Conservation (phyloP, 2,329 filamentous ascomycete genomes). For the Cordyceps cateniannulata region DNA sequence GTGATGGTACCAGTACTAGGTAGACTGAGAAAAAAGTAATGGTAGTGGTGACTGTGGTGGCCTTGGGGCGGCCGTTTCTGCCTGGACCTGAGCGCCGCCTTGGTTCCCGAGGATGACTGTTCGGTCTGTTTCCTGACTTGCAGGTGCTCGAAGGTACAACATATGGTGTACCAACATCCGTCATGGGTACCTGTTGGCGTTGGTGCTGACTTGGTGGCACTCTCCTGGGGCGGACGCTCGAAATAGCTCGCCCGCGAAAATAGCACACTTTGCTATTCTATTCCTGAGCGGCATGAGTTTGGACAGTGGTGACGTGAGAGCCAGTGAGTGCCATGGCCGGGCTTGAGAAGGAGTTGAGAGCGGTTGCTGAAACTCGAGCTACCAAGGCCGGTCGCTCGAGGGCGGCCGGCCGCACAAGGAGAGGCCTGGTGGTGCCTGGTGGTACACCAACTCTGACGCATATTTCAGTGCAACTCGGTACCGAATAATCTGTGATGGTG, state of each 20-base stretch:
- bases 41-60: neutral
- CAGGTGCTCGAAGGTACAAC: neutral
- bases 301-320: neutral
- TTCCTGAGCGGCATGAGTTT: neutral
- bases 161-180: neutral
- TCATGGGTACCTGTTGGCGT: too few species aligned
- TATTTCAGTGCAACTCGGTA: neutral
- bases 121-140: neutral
- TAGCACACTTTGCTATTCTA: neutral
- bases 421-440: neutral
- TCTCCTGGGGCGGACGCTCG: neutral
- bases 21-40: too few species aligned
- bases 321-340: neutral
- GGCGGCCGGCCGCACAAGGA: too few species aligned
- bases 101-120: neutral
- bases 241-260: neutral
- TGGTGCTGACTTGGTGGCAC: too few species aligned
- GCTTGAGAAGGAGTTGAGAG: neutral
- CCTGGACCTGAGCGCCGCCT: neutral
- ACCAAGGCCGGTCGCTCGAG: too few species aligned
- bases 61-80: constrained; percentile 2
- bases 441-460: neutral
- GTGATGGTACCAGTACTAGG: too few species aligned
- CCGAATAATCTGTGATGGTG: too few species aligned
- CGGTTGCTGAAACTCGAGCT: neutral